phyloP scores from a whole-genome alignment of 305 asterid genomes.

The Fraxinus latifolia region DNA sequence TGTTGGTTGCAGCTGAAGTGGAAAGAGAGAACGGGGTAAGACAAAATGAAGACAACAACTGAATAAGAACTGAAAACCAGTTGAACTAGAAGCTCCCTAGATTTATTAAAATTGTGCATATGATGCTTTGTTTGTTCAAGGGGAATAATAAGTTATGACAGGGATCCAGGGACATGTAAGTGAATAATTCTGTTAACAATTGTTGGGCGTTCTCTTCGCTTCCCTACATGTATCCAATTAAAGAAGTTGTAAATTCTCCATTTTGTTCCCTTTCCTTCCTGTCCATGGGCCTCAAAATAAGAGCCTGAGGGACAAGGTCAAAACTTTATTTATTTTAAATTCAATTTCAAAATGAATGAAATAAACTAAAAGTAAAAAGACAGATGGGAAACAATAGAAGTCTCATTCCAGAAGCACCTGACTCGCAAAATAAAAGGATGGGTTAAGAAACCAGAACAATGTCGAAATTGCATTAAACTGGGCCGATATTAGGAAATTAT shows the following conservation, averaged over 20 bases:
- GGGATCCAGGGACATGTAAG: neutral
- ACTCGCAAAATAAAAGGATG: neutral
- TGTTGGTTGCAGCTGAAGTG: slow-evolving; percentile 44
- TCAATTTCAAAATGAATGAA: neutral
- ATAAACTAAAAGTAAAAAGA: neutral
- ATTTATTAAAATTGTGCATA: neutral
- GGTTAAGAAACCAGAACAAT: neutral
- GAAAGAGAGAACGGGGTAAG: slow-evolving; percentile 11
- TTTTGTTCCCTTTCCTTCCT: neutral
- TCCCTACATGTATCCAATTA: neutral
- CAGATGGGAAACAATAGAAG: neutral
- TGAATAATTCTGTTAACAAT: neutral
- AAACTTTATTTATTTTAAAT: neutral
- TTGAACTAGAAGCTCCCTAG: neutral
- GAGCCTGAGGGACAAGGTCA: neutral
- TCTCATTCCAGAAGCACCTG: neutral
- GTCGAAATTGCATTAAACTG: neutral
- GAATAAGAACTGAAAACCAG: neutral
- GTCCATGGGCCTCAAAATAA: neutral
- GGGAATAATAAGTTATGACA: neutral
- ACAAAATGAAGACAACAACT: neutral
- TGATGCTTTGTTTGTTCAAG: neutral
- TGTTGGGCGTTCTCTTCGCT: neutral
- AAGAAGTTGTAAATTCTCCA: neutral
- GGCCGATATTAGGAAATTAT: neutral